Conservation (phyloP, 768 basidiomycete species). For the Pisolithus marmoratus region DNA sequence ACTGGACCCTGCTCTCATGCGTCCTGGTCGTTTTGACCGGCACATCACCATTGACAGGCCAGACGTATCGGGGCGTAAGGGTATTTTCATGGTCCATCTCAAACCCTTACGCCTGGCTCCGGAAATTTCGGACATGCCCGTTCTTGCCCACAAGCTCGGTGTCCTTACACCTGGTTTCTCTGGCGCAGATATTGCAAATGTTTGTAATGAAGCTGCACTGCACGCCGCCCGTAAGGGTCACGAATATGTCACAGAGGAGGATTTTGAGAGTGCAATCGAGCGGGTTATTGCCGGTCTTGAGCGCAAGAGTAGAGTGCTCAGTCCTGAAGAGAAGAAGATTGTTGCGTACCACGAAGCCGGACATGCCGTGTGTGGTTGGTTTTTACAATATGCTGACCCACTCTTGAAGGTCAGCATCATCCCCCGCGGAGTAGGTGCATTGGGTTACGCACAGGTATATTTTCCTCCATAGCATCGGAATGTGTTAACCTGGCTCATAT, state of each 20-base stretch:
- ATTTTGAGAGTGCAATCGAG: slow-evolving; percentile 98
- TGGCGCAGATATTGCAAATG: slow-evolving; percentile 98
- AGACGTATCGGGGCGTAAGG: slow-evolving; percentile 88
- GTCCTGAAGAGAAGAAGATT: slow-evolving; percentile 94
- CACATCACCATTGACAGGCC: slow-evolving; percentile 95
- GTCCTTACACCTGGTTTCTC: slow-evolving; percentile 98
- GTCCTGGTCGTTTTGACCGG: slow-evolving; percentile 95
- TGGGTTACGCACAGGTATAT: slow-evolving; percentile 90
- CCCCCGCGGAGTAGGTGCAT: slow-evolving; percentile 89
- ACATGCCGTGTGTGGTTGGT: slow-evolving; percentile 98
- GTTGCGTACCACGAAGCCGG: slow-evolving; percentile 99
- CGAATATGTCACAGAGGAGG: slow-evolving; percentile 70
- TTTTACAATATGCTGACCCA: slow-evolving; percentile 95
- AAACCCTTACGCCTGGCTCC: slow-evolving; percentile 68
- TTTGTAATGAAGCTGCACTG: slow-evolving; percentile 96
- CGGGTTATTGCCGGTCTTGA: slow-evolving; percentile 96
- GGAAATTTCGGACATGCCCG: slow-evolving; percentile 41
- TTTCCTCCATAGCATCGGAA: background rate
- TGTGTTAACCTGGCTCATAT: slow-evolving; percentile 7
- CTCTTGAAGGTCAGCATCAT: slow-evolving; percentile 98
- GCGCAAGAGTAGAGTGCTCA: slow-evolving; percentile 90
- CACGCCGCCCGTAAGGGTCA: slow-evolving; percentile 85
- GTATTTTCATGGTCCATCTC: slow-evolving; percentile 93
- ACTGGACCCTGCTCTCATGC: slow-evolving; percentile 90
- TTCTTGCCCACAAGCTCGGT: slow-evolving; percentile 86